Base-by-base conservation (phyloP, 2,329 filamentous ascomycete genomes). In the Remersonia thermophila region DNA sequence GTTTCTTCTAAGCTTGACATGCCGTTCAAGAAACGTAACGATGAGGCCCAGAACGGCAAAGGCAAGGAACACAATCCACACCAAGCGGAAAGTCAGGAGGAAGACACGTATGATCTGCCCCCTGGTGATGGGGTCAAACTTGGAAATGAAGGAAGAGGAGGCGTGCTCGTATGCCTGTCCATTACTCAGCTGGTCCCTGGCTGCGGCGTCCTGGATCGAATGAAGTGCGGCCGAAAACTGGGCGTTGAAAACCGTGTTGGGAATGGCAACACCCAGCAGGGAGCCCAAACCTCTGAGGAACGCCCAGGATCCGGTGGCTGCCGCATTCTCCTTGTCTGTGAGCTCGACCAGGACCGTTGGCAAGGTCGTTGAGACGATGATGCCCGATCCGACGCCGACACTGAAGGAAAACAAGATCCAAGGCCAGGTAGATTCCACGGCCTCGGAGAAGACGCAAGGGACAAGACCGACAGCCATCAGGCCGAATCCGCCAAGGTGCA, bases 231-330 rank as follows among this genome's bases (percentile, higher is more conserved):
- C 16, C 5, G 42, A 17, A 23, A 50, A 46, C 27, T 38, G 27
- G 7, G 41, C 44, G 31, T 54, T 51, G 45, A 64, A 64, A n/a
- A 61, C 54, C 0, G 55, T 49, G 1, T 53, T 53, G 2, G 56
- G 57, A 7, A 67, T 49, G 0, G 58, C 54, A 1, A 65, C 56
- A 4, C 62, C 63, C 16, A 64, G 51, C 3, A 61, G 55, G 8
- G 55, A 52, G 1, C 63, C 63, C 7, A 66, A 54, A 6, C 52
- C 55, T 4, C 64, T 53, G 31, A 62, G 51, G 41, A 67, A 68
- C 1, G 51, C 50, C 47, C 55, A 62, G 20, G 62, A 58, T 2
- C 55, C 56, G 2, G 55, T 57, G 0, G 57, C 56, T 4, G 51
- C 47, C 1, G 55, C 52, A 0, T 53, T 48, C 26, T 64, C 57